phyloP scores from a whole-genome alignment of 2,329 filamentous ascomycete species.

The Neonectria magnoliae region DNA sequence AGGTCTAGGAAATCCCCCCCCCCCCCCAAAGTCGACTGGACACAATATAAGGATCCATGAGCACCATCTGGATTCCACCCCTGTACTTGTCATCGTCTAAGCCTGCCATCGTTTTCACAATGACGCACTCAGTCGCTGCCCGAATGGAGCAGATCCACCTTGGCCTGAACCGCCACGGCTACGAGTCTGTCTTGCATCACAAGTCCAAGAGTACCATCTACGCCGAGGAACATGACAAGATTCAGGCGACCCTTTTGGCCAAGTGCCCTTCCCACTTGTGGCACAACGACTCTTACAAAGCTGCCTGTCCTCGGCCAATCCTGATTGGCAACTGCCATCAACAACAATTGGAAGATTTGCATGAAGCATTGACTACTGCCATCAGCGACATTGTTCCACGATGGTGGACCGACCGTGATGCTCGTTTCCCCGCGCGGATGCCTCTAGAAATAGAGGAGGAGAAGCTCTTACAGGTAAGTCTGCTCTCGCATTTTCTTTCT shows the following conservation, averaged over 20 bases:
- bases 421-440: conserved; percentile 47
- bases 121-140: conserved; percentile 17
- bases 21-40: not conserved
- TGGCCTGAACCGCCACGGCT: conserved; percentile 8
- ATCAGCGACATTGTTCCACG: conserved; percentile 50
- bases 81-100: not conserved
- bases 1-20: not conserved
- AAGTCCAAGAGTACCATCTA: conserved; percentile 13
- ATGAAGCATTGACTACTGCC: conserved; percentile 45
- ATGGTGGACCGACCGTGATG: conserved; percentile 50
- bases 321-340: conserved; percentile 46
- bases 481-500: not conserved
- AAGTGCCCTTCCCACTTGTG: conserved; percentile 43
- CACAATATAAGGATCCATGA: not conserved
- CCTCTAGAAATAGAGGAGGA: conserved; percentile 46
- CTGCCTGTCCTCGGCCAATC: conserved; percentile 47
- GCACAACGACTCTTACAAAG: conserved; percentile 41
- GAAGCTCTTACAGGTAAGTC: conserved; percentile 41
- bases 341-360: conserved; percentile 43
- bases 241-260: conserved; percentile 31
- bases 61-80: not conserved
- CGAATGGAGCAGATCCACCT: conserved; percentile 37
- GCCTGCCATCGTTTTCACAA: not conserved
- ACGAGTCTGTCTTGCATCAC: conserved; percentile 7
- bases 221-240: conserved; percentile 29